Base-by-base conservation (phyloP, 2,329 filamentous ascomycete genomes). In the Cadophora malorum region DNA sequence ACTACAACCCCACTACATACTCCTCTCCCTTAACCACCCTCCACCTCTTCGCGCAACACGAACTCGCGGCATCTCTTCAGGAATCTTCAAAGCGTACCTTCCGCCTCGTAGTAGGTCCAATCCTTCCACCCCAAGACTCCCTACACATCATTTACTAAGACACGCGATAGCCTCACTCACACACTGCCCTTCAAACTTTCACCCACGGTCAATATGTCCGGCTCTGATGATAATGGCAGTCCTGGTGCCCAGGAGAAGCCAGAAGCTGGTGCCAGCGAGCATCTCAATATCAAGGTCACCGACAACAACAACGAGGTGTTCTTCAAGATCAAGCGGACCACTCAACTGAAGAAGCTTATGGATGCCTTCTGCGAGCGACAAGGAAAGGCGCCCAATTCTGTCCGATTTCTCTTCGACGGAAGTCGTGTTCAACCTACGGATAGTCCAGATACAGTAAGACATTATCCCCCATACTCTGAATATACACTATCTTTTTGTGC, bases 251-350 rank as follows among this genome's bases (percentile, higher is more conserved):
- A 67, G 21, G 75, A 77, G 68, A 78, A 77, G 72, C 70, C 76
- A 19, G 76, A 77, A 59, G 73, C 65, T 16, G 72, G 63, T 69
- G 73, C 83, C 28, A 83, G 83, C 35, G 95, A 98, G 82, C 96
- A 99, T 81, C 85, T 99, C 5, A 99, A 99, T 83, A 98, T 99
- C 83, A 99, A 99, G 80, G 96, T 99, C 16, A 98, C 96, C 0
- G 96, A 99, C 76, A 97, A 97, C 83, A 97, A 97, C 84, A 99
- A 99, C 80, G 96, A 99, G 79, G 95, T 99, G 76, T 99, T 98
- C 81, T 99, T 99, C 86, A 99, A 99, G 86, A 99, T 99, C 84
- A 99, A 99, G 90, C 89, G 94, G 47, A 94, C 91, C 25, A 99
- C 96, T 0, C 92, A 94, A 79, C 88, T 99, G 1, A 96, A 97